phyloP scores from a whole-genome alignment of 2,329 filamentous ascomycete genomes.

The Ramichloridium luteum region DNA sequence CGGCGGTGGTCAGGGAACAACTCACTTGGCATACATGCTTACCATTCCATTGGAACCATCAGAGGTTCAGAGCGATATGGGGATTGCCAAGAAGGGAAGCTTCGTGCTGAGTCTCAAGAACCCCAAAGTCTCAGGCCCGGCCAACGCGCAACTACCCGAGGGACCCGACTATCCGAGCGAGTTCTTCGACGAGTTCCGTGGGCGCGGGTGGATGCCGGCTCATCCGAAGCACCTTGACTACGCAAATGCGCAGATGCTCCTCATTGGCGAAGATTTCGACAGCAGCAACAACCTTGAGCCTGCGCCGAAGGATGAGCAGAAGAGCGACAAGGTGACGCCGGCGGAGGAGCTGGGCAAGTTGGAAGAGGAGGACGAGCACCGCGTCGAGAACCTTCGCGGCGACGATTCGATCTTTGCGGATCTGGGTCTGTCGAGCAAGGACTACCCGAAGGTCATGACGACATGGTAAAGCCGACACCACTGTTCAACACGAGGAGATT shows the following conservation, averaged over 20 bases:
- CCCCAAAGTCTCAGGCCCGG: slow-evolving; percentile 55
- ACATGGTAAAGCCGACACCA: slow-evolving; percentile 46
- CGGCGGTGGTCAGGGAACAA: slow-evolving; percentile 43
- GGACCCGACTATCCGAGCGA: slow-evolving; percentile 58
- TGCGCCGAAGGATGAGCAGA: slow-evolving; percentile 44
- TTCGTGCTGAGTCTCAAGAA: slow-evolving; percentile 75
- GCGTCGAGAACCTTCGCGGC: slow-evolving; percentile 47
- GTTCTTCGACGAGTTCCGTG: slow-evolving; percentile 61
- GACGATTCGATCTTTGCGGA: slow-evolving; percentile 51
- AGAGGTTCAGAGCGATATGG: slow-evolving; percentile 63
- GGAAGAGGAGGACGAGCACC: slow-evolving; percentile 59
- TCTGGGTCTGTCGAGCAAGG: slow-evolving; percentile 46
- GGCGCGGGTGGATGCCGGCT: slow-evolving; percentile 61
- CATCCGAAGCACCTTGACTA: slow-evolving; percentile 64
- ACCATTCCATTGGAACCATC: slow-evolving; percentile 60
- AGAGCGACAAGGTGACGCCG: slow-evolving; percentile 47
- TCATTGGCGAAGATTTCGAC: slow-evolving; percentile 58
- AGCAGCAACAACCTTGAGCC: slow-evolving; percentile 46
- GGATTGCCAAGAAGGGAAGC: slow-evolving; percentile 57
- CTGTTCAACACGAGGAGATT: no score
- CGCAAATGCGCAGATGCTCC: slow-evolving; percentile 60
- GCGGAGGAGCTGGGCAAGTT: slow-evolving; percentile 62
- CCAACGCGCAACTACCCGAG: slow-evolving; percentile 50
- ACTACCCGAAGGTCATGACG: slow-evolving; percentile 52
- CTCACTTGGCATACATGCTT: slow-evolving; percentile 67